Evolutionary conservation across 495 filamentous ascomycete genomes (phyloP).

Genomic region (Penicillium arizonense): DNA sequence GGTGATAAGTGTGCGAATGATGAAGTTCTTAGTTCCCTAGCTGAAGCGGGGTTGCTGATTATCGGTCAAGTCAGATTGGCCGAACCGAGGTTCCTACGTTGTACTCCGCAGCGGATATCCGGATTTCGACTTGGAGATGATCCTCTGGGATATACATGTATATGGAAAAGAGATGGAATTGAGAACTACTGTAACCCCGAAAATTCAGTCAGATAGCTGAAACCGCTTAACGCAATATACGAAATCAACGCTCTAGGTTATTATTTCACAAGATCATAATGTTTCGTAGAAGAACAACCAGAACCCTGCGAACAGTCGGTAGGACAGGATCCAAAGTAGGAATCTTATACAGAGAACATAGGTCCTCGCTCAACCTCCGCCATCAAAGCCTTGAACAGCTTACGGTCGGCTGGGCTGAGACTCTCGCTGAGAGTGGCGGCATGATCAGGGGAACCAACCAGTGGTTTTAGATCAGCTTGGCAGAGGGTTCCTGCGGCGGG

Average conservation of each 20-base stretch:
- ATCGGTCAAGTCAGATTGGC: neutral
- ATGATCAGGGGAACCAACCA: slow-evolving; percentile 17
- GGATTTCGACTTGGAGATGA: neutral
- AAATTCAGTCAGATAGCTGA: too few relatives aligned
- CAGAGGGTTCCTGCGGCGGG: slow-evolving; percentile 44
- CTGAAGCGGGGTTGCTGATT: slow-evolving; percentile 5
- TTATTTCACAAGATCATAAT: too few relatives aligned
- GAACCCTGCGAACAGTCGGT: neutral
- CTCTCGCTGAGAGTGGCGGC: neutral
- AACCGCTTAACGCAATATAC: too few relatives aligned
- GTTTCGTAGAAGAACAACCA: neutral
- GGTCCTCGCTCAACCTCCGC: slow-evolving; percentile 15
- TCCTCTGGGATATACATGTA: neutral
- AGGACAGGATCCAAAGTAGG: too few relatives aligned
- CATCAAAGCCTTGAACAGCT: slow-evolving; percentile 21
- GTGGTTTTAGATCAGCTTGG: slow-evolving; percentile 32
- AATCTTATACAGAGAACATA: neutral
- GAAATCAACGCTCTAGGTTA: too few relatives aligned
- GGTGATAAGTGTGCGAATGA: too few relatives aligned
- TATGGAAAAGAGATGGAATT: neutral
- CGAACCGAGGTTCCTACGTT: neutral
- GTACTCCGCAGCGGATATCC: slow-evolving; percentile 1
- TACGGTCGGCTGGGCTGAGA: slow-evolving; percentile 13
- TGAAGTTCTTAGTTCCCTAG: too few relatives aligned
- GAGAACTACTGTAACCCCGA: neutral